Evolutionary conservation across 164 flowering plant species (phyloP), one percentile per base, ranked within the genome.

Genomic region (Nelumbo lutea): DNA sequence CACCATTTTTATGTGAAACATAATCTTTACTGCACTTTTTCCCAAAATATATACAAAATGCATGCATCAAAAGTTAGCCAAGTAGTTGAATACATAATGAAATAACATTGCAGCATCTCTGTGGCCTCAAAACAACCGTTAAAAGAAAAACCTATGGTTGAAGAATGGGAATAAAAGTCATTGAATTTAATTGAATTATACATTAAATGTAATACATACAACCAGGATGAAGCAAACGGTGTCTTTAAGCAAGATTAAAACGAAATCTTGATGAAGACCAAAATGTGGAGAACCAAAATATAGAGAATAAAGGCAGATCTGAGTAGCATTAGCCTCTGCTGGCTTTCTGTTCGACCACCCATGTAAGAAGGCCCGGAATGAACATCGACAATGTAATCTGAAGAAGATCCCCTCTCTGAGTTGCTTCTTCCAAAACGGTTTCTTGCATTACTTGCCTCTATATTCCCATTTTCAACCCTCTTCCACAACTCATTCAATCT

Each of bases 221-320:
- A 10, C 4, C 2, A 51, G 39, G 4, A 67, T 6, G 5, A 42
- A 1, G 60, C 51, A 44, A 60, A 58, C 27, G 45, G 14, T 48
- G 11, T 8, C 41, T 2, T 40, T 41, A 1, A 40, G 58, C n/a
- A 4, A 40, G 59, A 27, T 75, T 72, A 91, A 74, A 88, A 90
- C 59, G 96, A 90, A 56, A 93, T 81, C 82, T 84, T 90, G 73
- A 93, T 88, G 82, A 90, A 93, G 66, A 93, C 98, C 78, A 89
- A 62, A 66, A 93, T 72, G 65, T 93, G 95, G 66, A 93, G 78
- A 66, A 75, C 82, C 67, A 90, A 83, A 75, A 93, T 89, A 79
- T 93, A 90, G 62, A 90, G 84, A 72, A 88, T 95, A 73, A 90
- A 90, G 13, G 88, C 80, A 42, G 93, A 93, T 76, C 95, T 85